These are phyloP conservation scores for Fusarium subtropicale DNA, from an alignment of 2,329 filamentous ascomycete genomes.

Conservation along the genomic window DNA sequence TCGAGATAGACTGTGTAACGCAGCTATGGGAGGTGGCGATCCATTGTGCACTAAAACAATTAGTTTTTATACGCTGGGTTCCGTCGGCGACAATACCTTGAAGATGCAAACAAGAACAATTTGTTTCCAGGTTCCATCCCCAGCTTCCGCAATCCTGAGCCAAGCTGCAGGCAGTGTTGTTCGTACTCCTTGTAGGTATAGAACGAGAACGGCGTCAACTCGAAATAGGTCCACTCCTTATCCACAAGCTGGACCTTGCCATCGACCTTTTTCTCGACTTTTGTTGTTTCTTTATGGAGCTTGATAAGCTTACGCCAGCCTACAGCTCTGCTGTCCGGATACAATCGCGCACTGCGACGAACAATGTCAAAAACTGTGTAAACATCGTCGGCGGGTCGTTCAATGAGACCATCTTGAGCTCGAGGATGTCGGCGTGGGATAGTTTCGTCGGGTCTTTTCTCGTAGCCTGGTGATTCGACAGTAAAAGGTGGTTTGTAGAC, in stretches of 20 bases:
- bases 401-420: constrained; percentile 75
- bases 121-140: constrained; percentile 74
- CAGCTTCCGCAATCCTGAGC: constrained; percentile 77
- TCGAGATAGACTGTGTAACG: constrained; percentile 86
- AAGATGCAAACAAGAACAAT: constrained; percentile 84
- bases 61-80: background rate
- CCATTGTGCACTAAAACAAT: constrained; percentile 76
- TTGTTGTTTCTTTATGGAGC: constrained; percentile 84
- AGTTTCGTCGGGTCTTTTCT: constrained; percentile 81
- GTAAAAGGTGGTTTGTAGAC: constrained; percentile 79
- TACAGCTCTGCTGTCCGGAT: constrained; percentile 70
- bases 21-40: constrained; percentile 81
- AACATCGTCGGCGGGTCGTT: constrained; percentile 74
- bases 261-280: constrained; percentile 86
- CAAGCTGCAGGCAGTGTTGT: constrained; percentile 73
- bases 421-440: constrained; percentile 79
- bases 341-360: constrained; percentile 71
- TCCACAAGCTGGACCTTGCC: constrained; percentile 82
- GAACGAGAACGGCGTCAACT: constrained; percentile 81
- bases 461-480: constrained; percentile 74
- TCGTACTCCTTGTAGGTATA: constrained; percentile 84
- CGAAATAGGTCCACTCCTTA: constrained; percentile 91
- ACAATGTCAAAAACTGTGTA: constrained; percentile 83
- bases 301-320: constrained; percentile 79
- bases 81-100: constrained; percentile 64